Evolutionary conservation across 345 rosid genomes (phyloP), one percentile per base, ranked within the genome.

Genomic region (Salix arbutifolia): DNA sequence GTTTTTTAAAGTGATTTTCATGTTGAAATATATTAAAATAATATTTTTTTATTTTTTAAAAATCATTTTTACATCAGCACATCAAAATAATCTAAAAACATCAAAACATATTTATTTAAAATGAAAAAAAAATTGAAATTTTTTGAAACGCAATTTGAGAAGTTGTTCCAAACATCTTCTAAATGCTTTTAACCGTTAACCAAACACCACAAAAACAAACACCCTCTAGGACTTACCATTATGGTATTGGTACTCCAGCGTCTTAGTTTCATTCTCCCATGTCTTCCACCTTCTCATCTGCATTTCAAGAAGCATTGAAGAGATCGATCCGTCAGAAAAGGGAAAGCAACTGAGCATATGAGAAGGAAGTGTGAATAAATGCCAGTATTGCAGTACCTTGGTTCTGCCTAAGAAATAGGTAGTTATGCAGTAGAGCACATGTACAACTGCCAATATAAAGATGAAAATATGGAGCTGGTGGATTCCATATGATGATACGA

Each of bases 381-480:
- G 46, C 5, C 9, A 44, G 21, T 5, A n/a, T 11, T 68, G n/a
- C 21, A 31, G 23, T 82, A 92, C 97, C 94, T 92, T 91, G 64
- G 89, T 86, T 76, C 81, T 89, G 69, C 97, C 97, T 72, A 92
- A 71, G 75, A 83, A 82, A 74, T 86, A 87, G 71, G 92, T 92
- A 65, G 76, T 30, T 68, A 92, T 80, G 80, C 96, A 88, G 80
- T 92, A 92, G 48, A 91, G 28, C 30, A 92, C 66, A 83, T 92
- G 97, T 48, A 81, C 81, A 65, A 87, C 67, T 68, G 96, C 97
- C 6, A 92, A 81, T 60, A 85, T 92, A 72, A 96, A 96, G 84
- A 96, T 92, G 87, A 96, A 93, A 62, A 90, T 84, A 76, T 96
- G 99, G 16, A 96, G 95, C 84, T 93, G 98, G 69, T 96, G 95